Conservation (phyloP, 1,284 basidiomycete species). For the Malassezia arunalokei region DNA sequence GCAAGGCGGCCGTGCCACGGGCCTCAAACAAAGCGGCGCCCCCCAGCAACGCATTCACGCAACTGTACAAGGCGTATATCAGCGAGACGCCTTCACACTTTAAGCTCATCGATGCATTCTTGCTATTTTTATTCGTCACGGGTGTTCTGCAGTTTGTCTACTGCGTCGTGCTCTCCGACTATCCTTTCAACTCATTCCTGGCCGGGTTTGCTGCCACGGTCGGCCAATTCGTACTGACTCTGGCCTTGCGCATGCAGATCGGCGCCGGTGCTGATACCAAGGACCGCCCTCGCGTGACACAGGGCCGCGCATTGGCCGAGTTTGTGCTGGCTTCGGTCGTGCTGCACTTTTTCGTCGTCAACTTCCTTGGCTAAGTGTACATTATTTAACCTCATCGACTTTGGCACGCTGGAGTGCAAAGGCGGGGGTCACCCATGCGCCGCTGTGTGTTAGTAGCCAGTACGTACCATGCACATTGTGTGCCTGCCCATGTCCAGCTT, state of each 20-base stretch:
- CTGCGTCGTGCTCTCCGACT: conserved; percentile 79
- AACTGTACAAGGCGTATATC: neutral
- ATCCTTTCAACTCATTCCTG: conserved; percentile 92
- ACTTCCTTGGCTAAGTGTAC: conserved; percentile 65
- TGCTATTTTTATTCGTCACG: conserved; percentile 80
- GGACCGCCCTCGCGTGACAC: neutral
- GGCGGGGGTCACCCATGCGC: conserved; percentile 53
- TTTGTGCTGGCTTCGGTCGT: conserved; percentile 86
- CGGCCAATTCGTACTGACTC: conserved; percentile 90
- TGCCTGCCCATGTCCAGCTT: conserved; percentile 92
- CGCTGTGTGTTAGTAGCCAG: conserved; percentile 14
- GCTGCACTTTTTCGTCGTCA: conserved; percentile 95
- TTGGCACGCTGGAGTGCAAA: conserved; percentile 81
- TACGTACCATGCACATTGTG: conserved; percentile 71
- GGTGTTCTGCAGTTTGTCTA: conserved; percentile 84
- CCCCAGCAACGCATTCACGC: neutral
- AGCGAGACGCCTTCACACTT: conserved; percentile 70
- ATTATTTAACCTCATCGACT: conserved; percentile 60
- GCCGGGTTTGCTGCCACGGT: conserved; percentile 89
- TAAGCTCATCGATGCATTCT: conserved; percentile 85
- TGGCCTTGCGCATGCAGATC: conserved; percentile 79
- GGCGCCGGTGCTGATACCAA: conserved; percentile 53
- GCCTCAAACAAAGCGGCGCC: neutral
- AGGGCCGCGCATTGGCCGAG: conserved; percentile 61
- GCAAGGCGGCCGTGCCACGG: neutral